Base-by-base conservation (phyloP, 78 protist species). In the Isochrysis galbana region DNA sequence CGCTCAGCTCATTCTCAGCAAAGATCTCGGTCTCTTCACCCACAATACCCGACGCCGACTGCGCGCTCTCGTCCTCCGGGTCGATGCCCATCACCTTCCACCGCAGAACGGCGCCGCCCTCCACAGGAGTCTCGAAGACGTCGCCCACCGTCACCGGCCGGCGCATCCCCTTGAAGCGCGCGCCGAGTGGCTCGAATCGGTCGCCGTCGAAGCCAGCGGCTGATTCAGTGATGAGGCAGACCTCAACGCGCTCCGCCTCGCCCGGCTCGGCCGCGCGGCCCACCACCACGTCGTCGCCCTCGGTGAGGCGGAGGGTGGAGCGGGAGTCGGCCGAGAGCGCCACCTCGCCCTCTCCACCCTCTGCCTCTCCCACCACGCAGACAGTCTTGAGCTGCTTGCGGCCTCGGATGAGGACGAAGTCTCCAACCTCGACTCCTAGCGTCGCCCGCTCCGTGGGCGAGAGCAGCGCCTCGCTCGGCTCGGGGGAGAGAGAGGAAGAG, bases 1-100 rank as follows among this genome's bases (percentile, higher is more conserved):
- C 94, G 82, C 97, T 99, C 96, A 99, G 94, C 36, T 99, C 99
- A 54, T 99, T 99, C 87, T 99, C 99, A 91, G 99, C 97, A 96
- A 95, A 97, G 93, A 99, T 98, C 34, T 26, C 26, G 11, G 94
- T 84, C 78, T 80, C 90, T 14, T 48, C 61, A 4, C 54, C 89
- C 5, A 80, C 89, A 11, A 88, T 48, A 51, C 61, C 61, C 29
- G 61, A 51, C 14, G 61, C 61, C 29, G 61, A 51, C 29, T 19
- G 61, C 61, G 61, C 61, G 29, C 29, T 14, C 36, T 61, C n/a
- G 3, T 10, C n/a, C 74, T 61, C 74, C 36, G 74, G 74, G 36
- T 61, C 74, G 36, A 61, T 11, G 36, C 23, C 74, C 74, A 61
- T 21, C 74, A 61, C 74, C 47, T 77, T 77, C 84, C 84, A 77